Percentiles rank a stretch among this genome's conserved stretches.
Conservation (phyloP, 768 basidiomycete species). For the Boletus rubroflammeus region DNA sequence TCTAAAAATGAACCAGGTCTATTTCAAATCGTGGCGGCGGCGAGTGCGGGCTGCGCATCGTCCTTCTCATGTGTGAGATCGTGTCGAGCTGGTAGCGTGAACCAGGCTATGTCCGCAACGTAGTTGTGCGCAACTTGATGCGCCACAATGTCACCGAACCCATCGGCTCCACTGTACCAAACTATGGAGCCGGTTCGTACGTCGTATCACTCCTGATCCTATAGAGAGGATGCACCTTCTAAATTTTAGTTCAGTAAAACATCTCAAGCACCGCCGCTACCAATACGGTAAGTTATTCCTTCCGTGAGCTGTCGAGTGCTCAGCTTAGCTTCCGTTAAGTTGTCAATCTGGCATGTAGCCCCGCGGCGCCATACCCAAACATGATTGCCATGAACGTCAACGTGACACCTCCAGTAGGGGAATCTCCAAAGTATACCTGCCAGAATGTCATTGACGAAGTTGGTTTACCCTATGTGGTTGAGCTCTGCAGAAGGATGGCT, state of each 20-base stretch:
- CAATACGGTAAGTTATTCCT: conserved; percentile 20
- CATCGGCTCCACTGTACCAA: conserved; percentile 20
- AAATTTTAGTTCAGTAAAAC: conserved; percentile 44
- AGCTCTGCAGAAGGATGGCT: background rate
- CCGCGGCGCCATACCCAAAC: conserved; percentile 43
- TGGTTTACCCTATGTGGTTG: conserved; percentile 17
- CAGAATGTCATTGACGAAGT: conserved; percentile 14
- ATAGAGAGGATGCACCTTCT: conserved; percentile 49
- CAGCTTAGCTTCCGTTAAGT: conserved; percentile 9
- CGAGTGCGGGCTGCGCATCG: no score
- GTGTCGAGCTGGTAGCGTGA: no score
- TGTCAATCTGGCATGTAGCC: conserved; percentile 40
- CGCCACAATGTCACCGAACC: conserved; percentile 35
- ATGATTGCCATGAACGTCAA: conserved; percentile 42
- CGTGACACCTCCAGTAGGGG: conserved; percentile 20
- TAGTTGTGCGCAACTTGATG: conserved; percentile 12
- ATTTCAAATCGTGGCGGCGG: no score
- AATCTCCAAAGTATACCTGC: conserved; percentile 29
- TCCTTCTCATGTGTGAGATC: no score
- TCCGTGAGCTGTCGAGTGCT: background rate
- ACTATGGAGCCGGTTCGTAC: background rate
- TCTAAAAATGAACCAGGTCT: no score
- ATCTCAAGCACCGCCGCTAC: conserved; percentile 46
- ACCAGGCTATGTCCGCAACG: conserved; percentile 32
- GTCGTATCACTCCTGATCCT: conserved; percentile 40